Evolutionary conservation across 139 green algal species (phyloP).

Genomic region (Tetradesmus lagerheimii): DNA sequence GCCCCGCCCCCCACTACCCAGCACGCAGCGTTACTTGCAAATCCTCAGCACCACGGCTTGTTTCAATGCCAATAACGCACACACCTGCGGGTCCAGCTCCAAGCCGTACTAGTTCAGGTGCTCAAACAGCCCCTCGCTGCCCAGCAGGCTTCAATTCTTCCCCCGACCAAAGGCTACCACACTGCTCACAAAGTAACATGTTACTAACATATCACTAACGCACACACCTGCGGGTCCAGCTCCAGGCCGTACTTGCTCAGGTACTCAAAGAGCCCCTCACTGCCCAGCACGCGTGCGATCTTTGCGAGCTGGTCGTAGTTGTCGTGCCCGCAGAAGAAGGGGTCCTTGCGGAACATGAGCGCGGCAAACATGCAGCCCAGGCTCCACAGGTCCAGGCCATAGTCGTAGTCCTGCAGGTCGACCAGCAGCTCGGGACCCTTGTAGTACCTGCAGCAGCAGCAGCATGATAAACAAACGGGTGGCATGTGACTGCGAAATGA

Average conservation of each 20-base stretch:
- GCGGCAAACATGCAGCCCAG: constrained; percentile 89
- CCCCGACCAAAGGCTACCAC: background rate
- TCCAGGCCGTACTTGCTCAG: constrained; percentile 96
- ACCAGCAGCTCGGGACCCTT: constrained; percentile 97
- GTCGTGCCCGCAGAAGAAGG: constrained; percentile 99
- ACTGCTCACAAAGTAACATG: no score
- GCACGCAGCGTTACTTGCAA: background rate
- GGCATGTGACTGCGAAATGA: no score
- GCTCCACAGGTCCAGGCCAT: constrained; percentile 97
- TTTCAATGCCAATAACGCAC: background rate
- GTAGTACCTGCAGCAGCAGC: constrained; percentile 45
- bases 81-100: constrained; percentile 94
- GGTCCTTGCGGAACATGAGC: constrained; percentile 97
- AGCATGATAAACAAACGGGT: constrained; percentile 70
- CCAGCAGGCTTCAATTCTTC: no score
- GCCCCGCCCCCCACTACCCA: constrained; percentile 6
- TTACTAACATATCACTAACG: background rate
- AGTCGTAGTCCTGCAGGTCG: constrained; percentile 99
- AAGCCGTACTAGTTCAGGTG: constrained; percentile 96
- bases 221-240: constrained; percentile 91
- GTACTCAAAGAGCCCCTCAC: constrained; percentile 91
- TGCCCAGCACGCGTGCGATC: constrained; percentile 97
- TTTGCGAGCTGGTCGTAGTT: constrained; percentile 99
- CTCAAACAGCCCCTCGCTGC: constrained; percentile 11
- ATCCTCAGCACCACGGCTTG: background rate